A percentile compares a stretch with the other conserved stretches of the same genome.
These are phyloP conservation scores for Globisporangium uncinulatum DNA, from an alignment of 352 stramenopile species.

Conservation along the genomic window DNA sequence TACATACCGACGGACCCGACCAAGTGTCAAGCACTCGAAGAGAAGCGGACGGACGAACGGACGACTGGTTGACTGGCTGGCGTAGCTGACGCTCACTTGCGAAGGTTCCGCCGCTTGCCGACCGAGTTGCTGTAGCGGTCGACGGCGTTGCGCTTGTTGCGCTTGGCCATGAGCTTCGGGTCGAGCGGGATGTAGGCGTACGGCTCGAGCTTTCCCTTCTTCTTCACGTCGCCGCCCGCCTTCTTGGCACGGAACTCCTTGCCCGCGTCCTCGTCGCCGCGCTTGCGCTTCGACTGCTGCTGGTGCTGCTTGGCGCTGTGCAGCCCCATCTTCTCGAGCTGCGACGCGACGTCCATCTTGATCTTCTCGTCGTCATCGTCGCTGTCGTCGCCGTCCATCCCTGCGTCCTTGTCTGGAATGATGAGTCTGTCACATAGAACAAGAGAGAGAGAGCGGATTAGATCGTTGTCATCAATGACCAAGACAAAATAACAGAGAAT, in stretches of 20 bases:
- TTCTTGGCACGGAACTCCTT: slow-evolving; percentile 95
- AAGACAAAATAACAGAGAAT: slow-evolving; percentile 9
- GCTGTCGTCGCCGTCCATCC: slow-evolving; percentile 39
- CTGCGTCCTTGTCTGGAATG: slow-evolving; percentile 59
- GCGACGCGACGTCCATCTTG: slow-evolving; percentile 75
- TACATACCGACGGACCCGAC: background rate
- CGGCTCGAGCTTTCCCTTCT: slow-evolving; percentile 96
- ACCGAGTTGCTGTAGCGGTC: slow-evolving; percentile 72
- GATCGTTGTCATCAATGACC: slow-evolving; percentile 5
- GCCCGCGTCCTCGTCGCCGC: slow-evolving; percentile 64
- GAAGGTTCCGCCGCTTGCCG: slow-evolving; percentile 64
- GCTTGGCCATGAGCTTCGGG: slow-evolving; percentile 91
- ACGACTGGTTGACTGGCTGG: background rate
- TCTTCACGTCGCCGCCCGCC: slow-evolving; percentile 94
- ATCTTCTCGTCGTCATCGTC: slow-evolving; percentile 82
- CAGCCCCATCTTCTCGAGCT: slow-evolving; percentile 83
- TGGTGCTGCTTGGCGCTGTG: slow-evolving; percentile 25
- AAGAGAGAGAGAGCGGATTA: slow-evolving; percentile 8
- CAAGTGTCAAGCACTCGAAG: background rate
- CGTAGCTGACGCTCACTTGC: slow-evolving; percentile 15
- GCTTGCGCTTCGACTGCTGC: slow-evolving; percentile 45
- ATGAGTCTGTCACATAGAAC: slow-evolving; percentile 40
- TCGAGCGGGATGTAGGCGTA: slow-evolving; percentile 98
- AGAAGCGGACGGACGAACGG: background rate
- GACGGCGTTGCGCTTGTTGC: slow-evolving; percentile 80